phyloP scores from a whole-genome alignment of 768 basidiomycete species.

The Mycena pura region DNA sequence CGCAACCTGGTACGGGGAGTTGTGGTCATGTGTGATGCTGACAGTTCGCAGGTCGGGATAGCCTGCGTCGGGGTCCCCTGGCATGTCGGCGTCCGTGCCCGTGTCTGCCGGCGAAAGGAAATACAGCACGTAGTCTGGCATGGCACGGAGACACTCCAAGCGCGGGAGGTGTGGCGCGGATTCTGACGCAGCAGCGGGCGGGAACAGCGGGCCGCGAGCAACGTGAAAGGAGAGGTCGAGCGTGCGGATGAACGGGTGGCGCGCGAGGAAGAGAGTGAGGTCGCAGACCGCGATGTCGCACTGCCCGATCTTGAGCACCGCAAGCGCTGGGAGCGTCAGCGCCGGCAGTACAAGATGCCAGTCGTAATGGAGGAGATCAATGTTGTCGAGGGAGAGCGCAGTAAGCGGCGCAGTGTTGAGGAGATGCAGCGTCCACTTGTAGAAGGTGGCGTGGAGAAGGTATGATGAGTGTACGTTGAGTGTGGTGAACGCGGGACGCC shows the following conservation, averaged over 20 bases:
- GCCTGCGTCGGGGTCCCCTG: too few species aligned
- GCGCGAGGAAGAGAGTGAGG: slow-evolving; percentile 7
- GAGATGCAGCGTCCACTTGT: slow-evolving; percentile 5
- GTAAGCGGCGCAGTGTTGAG: slow-evolving; percentile 17
- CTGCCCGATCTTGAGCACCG: not conserved
- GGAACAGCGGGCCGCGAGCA: slow-evolving; percentile 4
- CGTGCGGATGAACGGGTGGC: not conserved
- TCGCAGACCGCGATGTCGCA: slow-evolving; percentile 12
- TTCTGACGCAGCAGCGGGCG: not conserved
- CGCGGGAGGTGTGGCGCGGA: not conserved
- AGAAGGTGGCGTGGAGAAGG: slow-evolving; percentile 14
- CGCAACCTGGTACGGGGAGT: not conserved
- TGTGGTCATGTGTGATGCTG: slow-evolving; percentile 1
- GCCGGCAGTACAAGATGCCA: slow-evolving; percentile 14
- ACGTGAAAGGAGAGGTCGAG: slow-evolving; percentile 10
- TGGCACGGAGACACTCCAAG: not conserved
- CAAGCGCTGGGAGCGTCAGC: not conserved
- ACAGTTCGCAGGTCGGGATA: not conserved
- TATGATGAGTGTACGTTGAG: slow-evolving; percentile 11
- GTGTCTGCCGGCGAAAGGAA: too few species aligned
- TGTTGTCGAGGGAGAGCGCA: slow-evolving; percentile 12
- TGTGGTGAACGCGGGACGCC: not conserved
- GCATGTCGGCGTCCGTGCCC: not conserved
- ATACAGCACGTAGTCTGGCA: slow-evolving; percentile 18
- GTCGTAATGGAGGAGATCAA: slow-evolving; percentile 18